Evolutionary conservation across 345 rosid genomes (phyloP).

Genomic region (Cochlearia excelsa): DNA sequence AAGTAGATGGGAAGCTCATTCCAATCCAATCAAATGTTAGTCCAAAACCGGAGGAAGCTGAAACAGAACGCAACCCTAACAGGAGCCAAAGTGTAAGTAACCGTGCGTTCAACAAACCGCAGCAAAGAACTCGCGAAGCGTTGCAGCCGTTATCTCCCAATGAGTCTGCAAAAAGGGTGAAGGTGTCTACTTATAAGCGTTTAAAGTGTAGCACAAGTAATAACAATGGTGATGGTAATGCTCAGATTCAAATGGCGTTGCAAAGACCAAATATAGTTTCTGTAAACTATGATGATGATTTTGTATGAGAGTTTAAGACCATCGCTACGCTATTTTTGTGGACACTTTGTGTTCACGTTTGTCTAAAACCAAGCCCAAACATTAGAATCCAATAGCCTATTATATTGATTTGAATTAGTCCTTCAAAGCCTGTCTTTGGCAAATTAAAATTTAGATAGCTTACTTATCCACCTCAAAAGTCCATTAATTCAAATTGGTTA

Average conservation of each 20-base stretch:
- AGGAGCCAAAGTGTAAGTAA: slow-evolving; percentile 34
- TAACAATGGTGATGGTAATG: slow-evolving; percentile 14
- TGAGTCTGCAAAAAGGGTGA: slow-evolving; percentile 25
- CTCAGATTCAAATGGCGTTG: slow-evolving; percentile 33
- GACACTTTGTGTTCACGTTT: too few species aligned
- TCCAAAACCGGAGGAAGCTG: slow-evolving; percentile 35
- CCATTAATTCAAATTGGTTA: too few species aligned
- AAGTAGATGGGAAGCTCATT: slow-evolving; percentile 86
- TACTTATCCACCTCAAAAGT: too few species aligned
- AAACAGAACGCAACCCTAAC: slow-evolving; percentile 18
- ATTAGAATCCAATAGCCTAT: too few species aligned
- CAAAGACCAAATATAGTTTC: slow-evolving; percentile 40
- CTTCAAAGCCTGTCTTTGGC: too few species aligned
- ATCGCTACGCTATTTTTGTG: too few species aligned
- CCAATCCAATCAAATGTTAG: slow-evolving; percentile 62
- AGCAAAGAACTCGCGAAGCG: slow-evolving; percentile 40
- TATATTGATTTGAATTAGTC: too few species aligned
- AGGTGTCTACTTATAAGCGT: slow-evolving; percentile 37
- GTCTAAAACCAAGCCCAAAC: too few species aligned
- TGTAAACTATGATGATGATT: slow-evolving; percentile 47
- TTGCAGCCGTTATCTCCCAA: slow-evolving; percentile 31
- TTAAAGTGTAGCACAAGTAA: slow-evolving; percentile 28
- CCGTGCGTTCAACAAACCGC: slow-evolving; percentile 35
- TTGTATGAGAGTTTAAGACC: slow-evolving; percentile 33
- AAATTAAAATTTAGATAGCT: too few species aligned